These are phyloP conservation scores for Termitomyces titanicus DNA, from an alignment of 768 basidiomycete species.

Conservation along the genomic window DNA sequence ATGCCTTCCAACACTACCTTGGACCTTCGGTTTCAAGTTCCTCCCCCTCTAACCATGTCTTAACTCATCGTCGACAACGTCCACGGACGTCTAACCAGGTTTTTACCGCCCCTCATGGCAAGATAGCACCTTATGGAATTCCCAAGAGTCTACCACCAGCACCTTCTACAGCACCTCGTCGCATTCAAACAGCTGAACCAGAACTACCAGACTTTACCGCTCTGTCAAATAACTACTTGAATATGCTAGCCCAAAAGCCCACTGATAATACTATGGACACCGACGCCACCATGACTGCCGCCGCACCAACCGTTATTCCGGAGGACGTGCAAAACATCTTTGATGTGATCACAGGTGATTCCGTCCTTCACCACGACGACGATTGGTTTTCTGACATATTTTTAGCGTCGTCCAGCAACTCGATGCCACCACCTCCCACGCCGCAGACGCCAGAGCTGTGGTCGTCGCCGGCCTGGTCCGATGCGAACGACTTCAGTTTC, in stretches of 20 bases:
- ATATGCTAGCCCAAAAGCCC: slow-evolving; percentile 58
- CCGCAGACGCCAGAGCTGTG: slow-evolving; percentile 17
- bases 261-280: slow-evolving; percentile 31
- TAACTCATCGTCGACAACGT: slow-evolving; percentile 55
- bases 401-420: slow-evolving; percentile 3
- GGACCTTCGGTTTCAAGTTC: slow-evolving; percentile 58
- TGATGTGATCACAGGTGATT: slow-evolving; percentile 13
- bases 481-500: slow-evolving; percentile 29
- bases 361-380: slow-evolving; percentile 14
- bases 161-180: slow-evolving; percentile 55
- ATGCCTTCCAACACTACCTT: slow-evolving; percentile 37
- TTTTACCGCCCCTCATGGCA: slow-evolving; percentile 61
- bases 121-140: slow-evolving; percentile 77
- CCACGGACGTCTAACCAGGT: slow-evolving; percentile 65
- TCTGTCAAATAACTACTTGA: slow-evolving; percentile 61
- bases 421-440: slow-evolving; percentile 6
- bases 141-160: slow-evolving; percentile 67
- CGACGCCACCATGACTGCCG: slow-evolving; percentile 25
- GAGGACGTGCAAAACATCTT: slow-evolving; percentile 18
- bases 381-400: background rate
- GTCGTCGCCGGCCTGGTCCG: slow-evolving; percentile 17
- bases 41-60: slow-evolving; percentile 46
- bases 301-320: slow-evolving; percentile 22
- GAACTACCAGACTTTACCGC: slow-evolving; percentile 41
- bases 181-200: slow-evolving; percentile 28